Conservation (phyloP, 352 stramenopile species). For the Phytophthora citrophthora region DNA sequence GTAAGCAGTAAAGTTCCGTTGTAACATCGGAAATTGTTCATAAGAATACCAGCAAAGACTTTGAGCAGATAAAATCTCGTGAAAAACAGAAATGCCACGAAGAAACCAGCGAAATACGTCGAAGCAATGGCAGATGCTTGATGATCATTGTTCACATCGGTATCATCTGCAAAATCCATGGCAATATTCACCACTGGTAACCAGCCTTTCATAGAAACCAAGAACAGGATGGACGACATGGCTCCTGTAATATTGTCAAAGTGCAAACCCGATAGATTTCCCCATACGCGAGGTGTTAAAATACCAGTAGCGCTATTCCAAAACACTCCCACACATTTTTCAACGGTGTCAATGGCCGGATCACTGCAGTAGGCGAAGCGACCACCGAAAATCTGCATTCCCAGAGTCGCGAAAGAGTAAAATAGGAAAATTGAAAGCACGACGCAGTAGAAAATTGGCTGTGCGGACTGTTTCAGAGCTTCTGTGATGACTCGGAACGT, state of each 20-base stretch:
- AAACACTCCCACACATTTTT: constrained; percentile 75
- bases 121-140: constrained; percentile 77
- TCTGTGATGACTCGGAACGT: constrained; percentile 88
- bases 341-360: constrained; percentile 45
- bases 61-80: constrained; percentile 81
- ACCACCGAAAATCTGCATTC: constrained; percentile 85
- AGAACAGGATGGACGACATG: constrained; percentile 79
- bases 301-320: constrained; percentile 51
- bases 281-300: constrained; percentile 80
- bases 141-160: constrained; percentile 65
- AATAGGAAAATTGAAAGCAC: constrained; percentile 83
- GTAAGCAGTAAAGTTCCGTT: constrained; percentile 81
- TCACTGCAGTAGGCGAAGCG: constrained; percentile 88
- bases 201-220: constrained; percentile 89
- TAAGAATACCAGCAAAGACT: constrained; percentile 82
- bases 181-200: constrained; percentile 81
- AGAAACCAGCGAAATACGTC: constrained; percentile 84
- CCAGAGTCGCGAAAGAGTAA: constrained; percentile 85
- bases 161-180: constrained; percentile 65
- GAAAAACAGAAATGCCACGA: constrained; percentile 82
- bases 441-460: constrained; percentile 85
- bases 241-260: constrained; percentile 86
- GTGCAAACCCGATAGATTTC: constrained; percentile 75
- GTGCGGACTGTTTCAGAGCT: constrained; percentile 73
- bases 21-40: constrained; percentile 89